Percentiles rank a stretch among this genome's conserved stretches.
phyloP scores from a whole-genome alignment of 1,284 basidiomycete species.

The Boletellus deceptivus region DNA sequence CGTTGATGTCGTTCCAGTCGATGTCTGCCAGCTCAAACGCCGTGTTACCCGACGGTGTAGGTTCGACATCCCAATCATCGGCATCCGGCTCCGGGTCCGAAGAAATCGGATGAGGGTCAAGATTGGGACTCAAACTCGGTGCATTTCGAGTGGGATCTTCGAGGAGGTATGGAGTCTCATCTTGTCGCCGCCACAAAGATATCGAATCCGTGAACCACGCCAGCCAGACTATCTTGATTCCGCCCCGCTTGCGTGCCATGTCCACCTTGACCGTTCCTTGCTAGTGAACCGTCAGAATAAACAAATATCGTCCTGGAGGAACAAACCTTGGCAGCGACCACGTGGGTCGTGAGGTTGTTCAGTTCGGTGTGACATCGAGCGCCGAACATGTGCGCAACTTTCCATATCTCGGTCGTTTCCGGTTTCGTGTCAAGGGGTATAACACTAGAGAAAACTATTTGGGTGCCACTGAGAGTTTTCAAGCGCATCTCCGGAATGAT shows the following conservation, averaged over 20 bases:
- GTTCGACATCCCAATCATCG: constrained; percentile 62
- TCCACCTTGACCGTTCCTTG: constrained; percentile 91
- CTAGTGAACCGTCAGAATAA: constrained; percentile 38
- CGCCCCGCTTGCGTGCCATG: constrained; percentile 64
- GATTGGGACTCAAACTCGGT: constrained; percentile 46
- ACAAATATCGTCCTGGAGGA: constrained; percentile 3
- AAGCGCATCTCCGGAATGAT: constrained; percentile 84
- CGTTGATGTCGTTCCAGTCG: constrained; percentile 78
- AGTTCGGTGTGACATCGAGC: constrained; percentile 77
- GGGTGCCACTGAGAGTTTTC: constrained; percentile 72
- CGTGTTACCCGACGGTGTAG: constrained; percentile 26
- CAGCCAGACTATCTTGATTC: constrained; percentile 81
- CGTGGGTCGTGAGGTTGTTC: constrained; percentile 75
- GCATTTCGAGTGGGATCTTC: constrained; percentile 43
- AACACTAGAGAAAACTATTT: constrained; percentile 90
- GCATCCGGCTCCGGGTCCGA: constrained; percentile 64
- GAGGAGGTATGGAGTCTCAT: constrained; percentile 70
- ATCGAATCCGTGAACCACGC: constrained; percentile 88
- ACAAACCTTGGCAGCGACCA: constrained; percentile 82
- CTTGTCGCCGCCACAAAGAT: constrained; percentile 74
- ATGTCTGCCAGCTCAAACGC: constrained; percentile 52
- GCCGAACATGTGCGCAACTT: constrained; percentile 84
- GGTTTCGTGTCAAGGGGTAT: constrained; percentile 84
- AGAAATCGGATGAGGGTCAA: constrained; percentile 55
- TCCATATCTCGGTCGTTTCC: constrained; percentile 86